These are phyloP conservation scores for Sideroxylon spinosum DNA, from an alignment of 179 eudicot species.

Conservation along the genomic window DNA sequence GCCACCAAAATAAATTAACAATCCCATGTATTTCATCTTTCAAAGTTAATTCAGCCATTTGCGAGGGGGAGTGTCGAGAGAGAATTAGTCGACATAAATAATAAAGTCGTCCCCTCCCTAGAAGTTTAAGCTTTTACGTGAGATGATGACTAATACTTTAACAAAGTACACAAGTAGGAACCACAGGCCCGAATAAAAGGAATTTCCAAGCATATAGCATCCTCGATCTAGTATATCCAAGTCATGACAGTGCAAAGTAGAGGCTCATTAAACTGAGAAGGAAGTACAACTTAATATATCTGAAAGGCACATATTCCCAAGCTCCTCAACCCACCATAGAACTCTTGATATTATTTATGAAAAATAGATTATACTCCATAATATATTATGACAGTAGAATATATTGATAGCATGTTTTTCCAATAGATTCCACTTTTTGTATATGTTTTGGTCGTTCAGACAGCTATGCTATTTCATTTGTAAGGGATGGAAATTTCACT, in stretches of 20 bases:
- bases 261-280: background rate
- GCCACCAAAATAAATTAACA: no score
- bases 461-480: no score
- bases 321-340: background rate
- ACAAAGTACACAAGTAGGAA: background rate
- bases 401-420: background rate
- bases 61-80: no score
- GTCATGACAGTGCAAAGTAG: background rate
- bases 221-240: background rate
- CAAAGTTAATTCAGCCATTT: no score
- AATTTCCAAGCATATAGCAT: background rate
- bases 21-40: no score
- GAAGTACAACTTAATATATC: background rate
- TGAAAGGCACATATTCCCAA: slow-evolving; percentile 7
- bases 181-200: no score
- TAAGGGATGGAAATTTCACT: no score
- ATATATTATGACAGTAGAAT: background rate
- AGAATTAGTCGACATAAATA: no score
- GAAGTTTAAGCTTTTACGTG: no score
- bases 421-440: background rate
- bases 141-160: no score
- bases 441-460: no score
- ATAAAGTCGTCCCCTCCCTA: no score
- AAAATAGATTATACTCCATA: background rate
- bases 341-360: background rate